Percentiles rank a stretch among this genome's conserved stretches.
These are phyloP conservation scores for Sparassis latifolia DNA, from an alignment of 1,284 basidiomycete genomes.

Conservation along the genomic window DNA sequence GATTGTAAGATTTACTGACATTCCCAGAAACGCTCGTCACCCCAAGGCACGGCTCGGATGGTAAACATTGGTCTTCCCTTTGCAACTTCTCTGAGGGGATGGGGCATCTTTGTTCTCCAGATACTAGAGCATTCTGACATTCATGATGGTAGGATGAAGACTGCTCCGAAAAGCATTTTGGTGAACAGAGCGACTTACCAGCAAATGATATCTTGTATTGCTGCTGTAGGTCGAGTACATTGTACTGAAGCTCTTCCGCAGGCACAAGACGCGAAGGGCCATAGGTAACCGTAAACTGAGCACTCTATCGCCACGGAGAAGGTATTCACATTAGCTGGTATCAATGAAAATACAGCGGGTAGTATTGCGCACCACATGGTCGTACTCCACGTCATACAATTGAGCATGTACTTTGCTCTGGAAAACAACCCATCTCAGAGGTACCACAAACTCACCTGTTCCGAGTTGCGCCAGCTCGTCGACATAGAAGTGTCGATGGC, in stretches of 20 bases:
- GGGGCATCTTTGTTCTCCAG: neutral
- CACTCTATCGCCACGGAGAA: neutral
- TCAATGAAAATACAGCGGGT: too few relatives aligned
- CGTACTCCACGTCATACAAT: neutral
- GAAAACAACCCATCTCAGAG: slow-evolving; percentile 7
- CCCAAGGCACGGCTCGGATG: slow-evolving; percentile 8
- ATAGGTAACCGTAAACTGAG: too few relatives aligned
- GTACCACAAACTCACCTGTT: slow-evolving; percentile 15
- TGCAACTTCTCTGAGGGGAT: neutral
- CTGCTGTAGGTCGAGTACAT: neutral
- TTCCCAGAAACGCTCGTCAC: slow-evolving; percentile 30
- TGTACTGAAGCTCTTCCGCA: slow-evolving; percentile 3
- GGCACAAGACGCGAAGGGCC: too few relatives aligned
- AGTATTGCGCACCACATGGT: neutral
- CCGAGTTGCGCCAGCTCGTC: neutral
- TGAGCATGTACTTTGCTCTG: neutral
- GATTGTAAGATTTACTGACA: slow-evolving; percentile 24
- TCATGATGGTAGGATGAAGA: too few relatives aligned
- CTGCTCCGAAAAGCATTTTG: neutral
- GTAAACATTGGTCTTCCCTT: neutral
- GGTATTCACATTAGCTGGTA: too few relatives aligned
- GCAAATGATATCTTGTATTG: neutral
- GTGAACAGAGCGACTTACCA: neutral
- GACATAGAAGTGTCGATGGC: slow-evolving; percentile 13
- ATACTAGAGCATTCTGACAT: too few relatives aligned